phyloP scores from a whole-genome alignment of 495 filamentous ascomycete species.

The Talaromyces adpressus region DNA sequence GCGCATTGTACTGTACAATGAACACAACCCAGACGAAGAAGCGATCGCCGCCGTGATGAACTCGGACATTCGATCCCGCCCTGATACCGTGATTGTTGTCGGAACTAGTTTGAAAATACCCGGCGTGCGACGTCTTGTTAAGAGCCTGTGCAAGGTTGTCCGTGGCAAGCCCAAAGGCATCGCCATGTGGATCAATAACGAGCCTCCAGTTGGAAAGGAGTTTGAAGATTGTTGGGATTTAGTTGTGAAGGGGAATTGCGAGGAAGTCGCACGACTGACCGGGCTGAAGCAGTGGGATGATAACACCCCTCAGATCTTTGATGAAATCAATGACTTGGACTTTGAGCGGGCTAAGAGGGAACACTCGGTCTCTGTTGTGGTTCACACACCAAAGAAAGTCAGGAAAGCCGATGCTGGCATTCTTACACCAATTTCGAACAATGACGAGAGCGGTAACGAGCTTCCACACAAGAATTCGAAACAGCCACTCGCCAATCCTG shows the following conservation, averaged over 20 bases:
- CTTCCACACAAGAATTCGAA: slow-evolving; percentile 8
- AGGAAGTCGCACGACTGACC: slow-evolving; percentile 73
- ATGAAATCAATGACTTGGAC: slow-evolving; percentile 34
- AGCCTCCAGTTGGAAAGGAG: slow-evolving; percentile 72
- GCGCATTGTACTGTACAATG: slow-evolving; percentile 94
- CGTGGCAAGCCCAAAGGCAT: slow-evolving; percentile 78
- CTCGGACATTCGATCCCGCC: slow-evolving; percentile 74
- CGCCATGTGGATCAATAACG: slow-evolving; percentile 90
- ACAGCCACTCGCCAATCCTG: slow-evolving; percentile 22
- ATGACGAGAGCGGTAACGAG: slow-evolving; percentile 26
- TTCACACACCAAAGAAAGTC: slow-evolving; percentile 43
- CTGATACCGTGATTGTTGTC: slow-evolving; percentile 89
- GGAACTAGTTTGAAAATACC: slow-evolving; percentile 94
- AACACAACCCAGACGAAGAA: slow-evolving; percentile 91
- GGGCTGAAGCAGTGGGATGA: slow-evolving; percentile 74
- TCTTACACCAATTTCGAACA: slow-evolving; percentile 53
- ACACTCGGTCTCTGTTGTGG: slow-evolving; percentile 30
- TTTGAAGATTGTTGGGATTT: slow-evolving; percentile 90
- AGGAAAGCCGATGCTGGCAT: slow-evolving; percentile 38
- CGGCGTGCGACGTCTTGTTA: slow-evolving; percentile 79
- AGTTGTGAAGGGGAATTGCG: slow-evolving; percentile 78
- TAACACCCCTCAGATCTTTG: slow-evolving; percentile 34
- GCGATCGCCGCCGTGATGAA: slow-evolving; percentile 87
- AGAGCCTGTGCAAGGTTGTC: slow-evolving; percentile 80
- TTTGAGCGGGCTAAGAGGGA: slow-evolving; percentile 28